Conservation (phyloP, 2,329 filamentous ascomycete genomes). For the Trematosphaeria pertusa region DNA sequence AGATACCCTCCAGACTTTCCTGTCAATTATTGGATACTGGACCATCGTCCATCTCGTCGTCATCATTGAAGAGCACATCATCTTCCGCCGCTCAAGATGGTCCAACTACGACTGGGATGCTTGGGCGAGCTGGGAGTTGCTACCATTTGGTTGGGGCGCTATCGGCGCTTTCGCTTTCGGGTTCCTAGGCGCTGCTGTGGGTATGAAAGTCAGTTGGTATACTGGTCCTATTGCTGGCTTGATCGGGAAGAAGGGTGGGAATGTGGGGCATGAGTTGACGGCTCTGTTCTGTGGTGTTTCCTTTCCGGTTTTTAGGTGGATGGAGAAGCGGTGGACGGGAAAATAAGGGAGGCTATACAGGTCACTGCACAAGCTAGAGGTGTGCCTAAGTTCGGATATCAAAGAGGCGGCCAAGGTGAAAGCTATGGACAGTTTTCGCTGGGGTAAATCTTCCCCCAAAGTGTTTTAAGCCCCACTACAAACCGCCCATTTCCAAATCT, state of each 20-base stretch:
- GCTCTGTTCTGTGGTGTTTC: constrained; percentile 37
- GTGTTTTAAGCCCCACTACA: too few relatives aligned
- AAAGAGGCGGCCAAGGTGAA: too few relatives aligned
- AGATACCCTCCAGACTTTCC: constrained; percentile 32
- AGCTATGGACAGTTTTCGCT: too few relatives aligned
- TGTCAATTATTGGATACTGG: constrained; percentile 39
- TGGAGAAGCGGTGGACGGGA: constrained; percentile 36
- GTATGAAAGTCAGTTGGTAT: constrained; percentile 47
- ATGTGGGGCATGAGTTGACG: constrained; percentile 46
- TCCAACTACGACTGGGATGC: constrained; percentile 42
- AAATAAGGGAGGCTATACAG: too few relatives aligned
- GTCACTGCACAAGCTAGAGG: too few relatives aligned
- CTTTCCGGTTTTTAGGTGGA: constrained; percentile 39
- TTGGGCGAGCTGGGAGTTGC: constrained; percentile 36
- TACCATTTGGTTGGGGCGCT: constrained; percentile 46
- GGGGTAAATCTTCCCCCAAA: too few relatives aligned
- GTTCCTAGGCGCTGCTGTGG: constrained; percentile 42
- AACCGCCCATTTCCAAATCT: too few relatives aligned
- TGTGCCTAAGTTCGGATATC: too few relatives aligned
- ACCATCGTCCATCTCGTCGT: constrained; percentile 40
- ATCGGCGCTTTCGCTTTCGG: constrained; percentile 42
- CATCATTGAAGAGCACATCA: constrained; percentile 44
- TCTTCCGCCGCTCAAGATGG: constrained; percentile 42
- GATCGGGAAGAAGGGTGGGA: constrained; percentile 41
- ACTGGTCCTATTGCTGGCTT: constrained; percentile 39